Conservation (phyloP, 768 basidiomycete genomes). For the Suillus americanus region DNA sequence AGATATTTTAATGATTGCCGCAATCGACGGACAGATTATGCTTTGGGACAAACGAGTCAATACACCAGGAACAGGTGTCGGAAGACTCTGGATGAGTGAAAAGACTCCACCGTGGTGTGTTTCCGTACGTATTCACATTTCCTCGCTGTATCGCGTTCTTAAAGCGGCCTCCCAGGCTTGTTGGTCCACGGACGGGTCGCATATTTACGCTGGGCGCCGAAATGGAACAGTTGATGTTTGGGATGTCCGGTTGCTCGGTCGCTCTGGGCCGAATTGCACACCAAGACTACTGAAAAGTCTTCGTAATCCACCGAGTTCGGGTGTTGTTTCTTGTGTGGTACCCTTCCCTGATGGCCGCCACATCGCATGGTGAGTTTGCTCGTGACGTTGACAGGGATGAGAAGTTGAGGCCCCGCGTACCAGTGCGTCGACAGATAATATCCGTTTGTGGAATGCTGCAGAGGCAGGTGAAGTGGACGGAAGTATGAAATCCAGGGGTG, state of each 20-base stretch:
- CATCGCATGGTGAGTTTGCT: constrained; percentile 73
- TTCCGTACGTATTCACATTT: constrained; percentile 57
- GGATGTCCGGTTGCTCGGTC: constrained; percentile 85
- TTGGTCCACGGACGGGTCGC: constrained; percentile 87
- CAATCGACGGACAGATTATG: constrained; percentile 89
- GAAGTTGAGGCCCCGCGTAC: constrained; percentile 18
- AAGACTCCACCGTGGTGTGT: constrained; percentile 96
- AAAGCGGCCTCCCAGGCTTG: constrained; percentile 62
- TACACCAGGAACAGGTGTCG: constrained; percentile 67
- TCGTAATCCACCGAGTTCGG: constrained; percentile 84
- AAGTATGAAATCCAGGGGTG: constrained; percentile 58
- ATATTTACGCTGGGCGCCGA: constrained; percentile 88
- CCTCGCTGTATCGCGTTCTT: constrained; percentile 4
- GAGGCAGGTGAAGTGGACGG: constrained; percentile 71
- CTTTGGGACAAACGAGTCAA: constrained; percentile 86
- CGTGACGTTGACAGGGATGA: constrained; percentile 15
- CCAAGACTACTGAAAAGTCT: constrained; percentile 81
- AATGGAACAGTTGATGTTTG: constrained; percentile 92
- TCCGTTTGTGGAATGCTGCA: constrained; percentile 90
- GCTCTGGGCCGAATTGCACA: constrained; percentile 56
- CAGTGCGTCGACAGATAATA: constrained; percentile 90
- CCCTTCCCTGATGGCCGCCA: constrained; percentile 92
- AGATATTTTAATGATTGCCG: constrained; percentile 84
- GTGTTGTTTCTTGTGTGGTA: constrained; percentile 88
- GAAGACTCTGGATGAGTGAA: constrained; percentile 85